phyloP scores from a whole-genome alignment of 2,329 filamentous ascomycete genomes.

The Fusarium nematophilum region DNA sequence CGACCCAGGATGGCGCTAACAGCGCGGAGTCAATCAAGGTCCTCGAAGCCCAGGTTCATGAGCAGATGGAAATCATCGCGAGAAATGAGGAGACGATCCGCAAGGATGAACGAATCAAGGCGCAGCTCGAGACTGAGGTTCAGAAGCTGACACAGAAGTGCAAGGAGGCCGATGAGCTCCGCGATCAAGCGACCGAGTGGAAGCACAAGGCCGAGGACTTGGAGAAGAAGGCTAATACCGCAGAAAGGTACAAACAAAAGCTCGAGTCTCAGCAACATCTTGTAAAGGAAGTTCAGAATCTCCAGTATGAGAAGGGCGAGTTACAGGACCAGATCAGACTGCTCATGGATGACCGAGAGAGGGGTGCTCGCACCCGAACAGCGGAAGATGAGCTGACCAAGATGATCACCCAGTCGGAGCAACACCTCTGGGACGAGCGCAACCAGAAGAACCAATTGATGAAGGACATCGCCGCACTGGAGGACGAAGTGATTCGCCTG shows the following conservation, averaged over 20 bases:
- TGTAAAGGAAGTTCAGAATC: slow-evolving; percentile 65
- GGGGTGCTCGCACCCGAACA: slow-evolving; percentile 48
- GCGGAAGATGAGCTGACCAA: slow-evolving; percentile 55
- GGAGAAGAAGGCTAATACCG: slow-evolving; percentile 71
- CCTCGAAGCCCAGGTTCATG: slow-evolving; percentile 68
- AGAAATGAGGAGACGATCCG: slow-evolving; percentile 67
- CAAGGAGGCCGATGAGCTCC: slow-evolving; percentile 61
- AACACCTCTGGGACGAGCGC: slow-evolving; percentile 56
- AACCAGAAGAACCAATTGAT: slow-evolving; percentile 60
- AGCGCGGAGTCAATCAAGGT: slow-evolving; percentile 64
- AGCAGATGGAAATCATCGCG: slow-evolving; percentile 78
- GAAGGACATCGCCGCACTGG: slow-evolving; percentile 57
- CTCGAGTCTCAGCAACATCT: slow-evolving; percentile 67
- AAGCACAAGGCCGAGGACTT: slow-evolving; percentile 69
- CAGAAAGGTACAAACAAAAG: slow-evolving; percentile 72
- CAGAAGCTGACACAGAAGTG: slow-evolving; percentile 58
- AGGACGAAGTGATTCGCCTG: slow-evolving; percentile 60
- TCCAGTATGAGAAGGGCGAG: slow-evolving; percentile 66
- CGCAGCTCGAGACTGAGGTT: slow-evolving; percentile 69
- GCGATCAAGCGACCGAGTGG: slow-evolving; percentile 70
- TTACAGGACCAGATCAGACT: slow-evolving; percentile 59
- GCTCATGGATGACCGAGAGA: slow-evolving; percentile 51
- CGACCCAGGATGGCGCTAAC: slow-evolving; percentile 64
- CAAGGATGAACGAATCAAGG: slow-evolving; percentile 49
- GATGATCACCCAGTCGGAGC: slow-evolving; percentile 56